Evolutionary conservation across 164 flowering plant genomes (phyloP), one percentile per base, ranked within the genome.

Genomic region (Paratinospora sagittata): DNA sequence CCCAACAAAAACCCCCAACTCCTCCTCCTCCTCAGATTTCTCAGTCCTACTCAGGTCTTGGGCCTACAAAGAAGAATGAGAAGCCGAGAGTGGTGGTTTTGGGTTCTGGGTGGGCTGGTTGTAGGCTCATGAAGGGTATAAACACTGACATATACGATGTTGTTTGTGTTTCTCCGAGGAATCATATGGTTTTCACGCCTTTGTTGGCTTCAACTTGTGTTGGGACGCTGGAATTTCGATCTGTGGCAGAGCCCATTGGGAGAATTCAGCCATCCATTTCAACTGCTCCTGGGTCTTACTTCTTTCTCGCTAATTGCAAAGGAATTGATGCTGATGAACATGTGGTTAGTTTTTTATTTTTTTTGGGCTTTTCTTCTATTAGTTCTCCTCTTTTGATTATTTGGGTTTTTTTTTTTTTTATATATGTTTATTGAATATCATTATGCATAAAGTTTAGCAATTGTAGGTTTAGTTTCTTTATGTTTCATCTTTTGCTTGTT

Each of bases 101-200:
- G 76, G 98, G 98, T 0, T 49, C 98, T 0, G 99, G 98, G 0
- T 96, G 98, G 99, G 99, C 97, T 2, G 99, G 90, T 8, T 90
- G 96, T 75, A 79, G 99, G 72, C 78, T 93, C 34, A 86, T 96
- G 88, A 96, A 96, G 71, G 93, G 84, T 2, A 67, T 96, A 21
- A 89, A 96, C 79, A 85, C 99, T 5, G 68, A 75, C 10, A 30
- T 81, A 6, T 96, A 93, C 74, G 99, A 96, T 60, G 87, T 96
- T 9, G 97, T 91, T 7, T 93, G 97, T 74, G 85, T 96, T 0
- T 96, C 98, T 0, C 99, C 97, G 0, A 81, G 99, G 71, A 96
- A 96, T 71, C 99, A 93, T 77, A 96, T 96, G 99, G 99, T 96
- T 1, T 93, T 96, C 76, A 96, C 99, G 27, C 98, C 98, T 2